Evolutionary conservation across 2,329 filamentous ascomycete species (phyloP).

Genomic region (Xylaria sp.): DNA sequence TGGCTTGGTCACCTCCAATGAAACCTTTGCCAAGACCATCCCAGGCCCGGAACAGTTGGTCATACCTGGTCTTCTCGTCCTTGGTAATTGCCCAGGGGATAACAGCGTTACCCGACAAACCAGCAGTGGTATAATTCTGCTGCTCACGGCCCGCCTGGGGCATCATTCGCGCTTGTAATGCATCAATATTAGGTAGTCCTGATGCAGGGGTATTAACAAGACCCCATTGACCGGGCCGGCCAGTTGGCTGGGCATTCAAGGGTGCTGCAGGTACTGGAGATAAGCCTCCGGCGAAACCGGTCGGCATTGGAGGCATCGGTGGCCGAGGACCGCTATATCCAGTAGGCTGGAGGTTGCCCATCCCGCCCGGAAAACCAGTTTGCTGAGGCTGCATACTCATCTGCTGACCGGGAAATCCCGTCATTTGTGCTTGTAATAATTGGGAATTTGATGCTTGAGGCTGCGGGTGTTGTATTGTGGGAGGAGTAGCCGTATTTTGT

Average conservation of each 20-base stretch:
- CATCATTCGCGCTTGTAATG: slow-evolving; percentile 94
- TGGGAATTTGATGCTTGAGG: slow-evolving; percentile 78
- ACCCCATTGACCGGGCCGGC: slow-evolving; percentile 95
- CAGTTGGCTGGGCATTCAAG: slow-evolving; percentile 93
- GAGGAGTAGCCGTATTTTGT: slow-evolving; percentile 60
- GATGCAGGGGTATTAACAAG: slow-evolving; percentile 92
- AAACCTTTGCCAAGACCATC: slow-evolving; percentile 93
- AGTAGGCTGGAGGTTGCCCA: slow-evolving; percentile 75
- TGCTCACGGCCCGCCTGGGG: slow-evolving; percentile 91
- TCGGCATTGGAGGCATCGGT: slow-evolving; percentile 84
- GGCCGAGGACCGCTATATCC: slow-evolving; percentile 84
- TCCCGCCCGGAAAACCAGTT: slow-evolving; percentile 72
- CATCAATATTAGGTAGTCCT: slow-evolving; percentile 92
- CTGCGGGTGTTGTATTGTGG: slow-evolving; percentile 73
- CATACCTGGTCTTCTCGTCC: slow-evolving; percentile 97
- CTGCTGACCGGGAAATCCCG: slow-evolving; percentile 68
- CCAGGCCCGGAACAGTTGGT: slow-evolving; percentile 94
- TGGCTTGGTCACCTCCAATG: slow-evolving; percentile 89
- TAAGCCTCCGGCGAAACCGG: slow-evolving; percentile 74
- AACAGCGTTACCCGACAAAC: slow-evolving; percentile 90
- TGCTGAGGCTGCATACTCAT: slow-evolving; percentile 72
- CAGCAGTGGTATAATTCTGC: slow-evolving; percentile 82
- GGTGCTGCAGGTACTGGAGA: slow-evolving; percentile 62
- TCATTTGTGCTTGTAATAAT: slow-evolving; percentile 73
- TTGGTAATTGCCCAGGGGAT: slow-evolving; percentile 99